Evolutionary conservation across 2,329 filamentous ascomycete genomes (phyloP).

Genomic region (Fonsecaea multimorphosa): DNA sequence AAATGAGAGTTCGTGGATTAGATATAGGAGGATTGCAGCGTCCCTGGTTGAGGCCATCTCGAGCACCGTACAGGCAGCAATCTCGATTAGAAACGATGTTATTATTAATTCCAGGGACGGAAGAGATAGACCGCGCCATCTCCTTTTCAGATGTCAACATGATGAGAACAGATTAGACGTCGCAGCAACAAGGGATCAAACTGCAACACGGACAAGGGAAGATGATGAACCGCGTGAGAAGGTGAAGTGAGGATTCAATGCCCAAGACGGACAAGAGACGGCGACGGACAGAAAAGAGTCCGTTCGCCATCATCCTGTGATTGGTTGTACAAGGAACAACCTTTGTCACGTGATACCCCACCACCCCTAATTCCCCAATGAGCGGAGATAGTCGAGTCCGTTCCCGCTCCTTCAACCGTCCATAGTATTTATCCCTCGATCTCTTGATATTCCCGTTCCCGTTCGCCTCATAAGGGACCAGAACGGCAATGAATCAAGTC

Average conservation of each 20-base stretch:
- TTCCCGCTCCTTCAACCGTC: neutral
- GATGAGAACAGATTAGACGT: neutral
- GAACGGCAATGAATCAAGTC: conserved; percentile 17
- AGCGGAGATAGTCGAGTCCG: neutral
- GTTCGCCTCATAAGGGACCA: neutral
- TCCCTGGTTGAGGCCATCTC: neutral
- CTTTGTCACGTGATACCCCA: neutral
- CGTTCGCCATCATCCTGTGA: neutral
- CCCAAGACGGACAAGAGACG: neutral
- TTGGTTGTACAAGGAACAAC: neutral
- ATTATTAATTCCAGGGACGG: neutral
- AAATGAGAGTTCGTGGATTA: neutral
- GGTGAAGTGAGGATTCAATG: neutral
- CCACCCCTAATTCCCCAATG: neutral
- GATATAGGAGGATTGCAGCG: neutral
- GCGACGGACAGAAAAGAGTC: neutral
- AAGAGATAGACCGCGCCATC: neutral
- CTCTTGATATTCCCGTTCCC: conserved; percentile 1
- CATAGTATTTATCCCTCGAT: neutral
- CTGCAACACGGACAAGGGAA: neutral
- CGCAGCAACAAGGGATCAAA: neutral
- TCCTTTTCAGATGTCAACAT: neutral
- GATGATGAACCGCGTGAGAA: neutral
- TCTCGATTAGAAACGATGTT: neutral
- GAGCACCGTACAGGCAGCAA: conserved; percentile 1